Conservation (phyloP, 2,329 filamentous ascomycete genomes). For the Trichoderma citrinoviride region DNA sequence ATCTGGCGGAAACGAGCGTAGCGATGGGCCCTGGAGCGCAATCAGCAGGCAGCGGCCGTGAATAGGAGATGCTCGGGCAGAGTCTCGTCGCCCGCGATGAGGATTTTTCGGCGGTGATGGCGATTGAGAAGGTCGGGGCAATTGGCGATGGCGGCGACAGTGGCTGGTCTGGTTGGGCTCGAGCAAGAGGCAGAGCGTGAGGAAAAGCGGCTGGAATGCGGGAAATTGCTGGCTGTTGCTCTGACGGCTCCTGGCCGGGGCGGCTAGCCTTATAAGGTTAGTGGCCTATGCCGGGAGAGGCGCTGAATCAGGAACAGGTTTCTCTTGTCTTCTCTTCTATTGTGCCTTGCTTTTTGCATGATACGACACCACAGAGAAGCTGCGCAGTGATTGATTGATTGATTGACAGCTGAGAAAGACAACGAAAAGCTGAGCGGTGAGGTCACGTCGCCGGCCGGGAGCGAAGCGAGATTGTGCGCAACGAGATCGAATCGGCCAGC, state of each 20-base stretch:
- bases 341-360: too few relatives aligned
- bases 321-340: background rate
- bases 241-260: slow-evolving; percentile 29
- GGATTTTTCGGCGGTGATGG: background rate
- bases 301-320: background rate
- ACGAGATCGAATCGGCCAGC: background rate
- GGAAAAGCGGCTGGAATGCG: slow-evolving; percentile 30
- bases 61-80: slow-evolving; percentile 12
- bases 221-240: slow-evolving; percentile 39
- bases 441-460: slow-evolving; percentile 5
- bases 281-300: slow-evolving; percentile 9
- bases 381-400: background rate
- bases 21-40: slow-evolving; percentile 13
- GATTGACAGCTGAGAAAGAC: too few relatives aligned
- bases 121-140: background rate
- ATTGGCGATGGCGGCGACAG: slow-evolving; percentile 14
- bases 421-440: background rate
- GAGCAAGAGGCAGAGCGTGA: background rate
- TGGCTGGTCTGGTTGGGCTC: slow-evolving; percentile 13
- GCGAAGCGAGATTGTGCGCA: slow-evolving; percentile 17
- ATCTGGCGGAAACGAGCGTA: slow-evolving; percentile 20
- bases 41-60: background rate
- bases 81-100: slow-evolving; percentile 24
- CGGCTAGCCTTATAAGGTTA: slow-evolving; percentile 25
- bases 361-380: too few relatives aligned